Evolutionary conservation across 2,329 filamentous ascomycete genomes (phyloP), one percentile per base, ranked within the genome.

Genomic region (Drechmeria coniospora): DNA sequence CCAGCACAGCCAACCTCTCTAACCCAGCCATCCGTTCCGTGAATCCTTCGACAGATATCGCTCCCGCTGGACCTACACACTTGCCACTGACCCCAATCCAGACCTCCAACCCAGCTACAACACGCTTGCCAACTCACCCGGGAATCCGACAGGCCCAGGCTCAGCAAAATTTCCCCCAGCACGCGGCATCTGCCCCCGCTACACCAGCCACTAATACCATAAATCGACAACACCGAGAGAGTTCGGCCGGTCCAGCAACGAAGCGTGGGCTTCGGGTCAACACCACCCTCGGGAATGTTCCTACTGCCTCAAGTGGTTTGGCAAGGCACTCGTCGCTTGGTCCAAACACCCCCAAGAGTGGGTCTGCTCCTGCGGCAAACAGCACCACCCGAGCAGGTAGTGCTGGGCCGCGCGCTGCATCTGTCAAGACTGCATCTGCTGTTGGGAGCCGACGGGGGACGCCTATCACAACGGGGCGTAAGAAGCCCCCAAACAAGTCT

Each of bases 311-410:
- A 2, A 74, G 69, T 41, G 62, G 61, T 1, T 54, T 77, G 8
- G 71, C 70, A 6, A 60, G 72, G 10, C 72, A 76, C 44, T 63
- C 71, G 2, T 76, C 72, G 2, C 55, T 74, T 3, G 71, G 70
- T 1, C 72, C 72, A 0, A 68, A 70, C 16, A 74, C 70, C 3
- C 68, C 71, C 8, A 74, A 75, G 44, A 57, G 33, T 26, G 35
- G 35, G 19, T 18, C 32, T 10, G 45, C 25, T 35, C 38, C 35
- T 36, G 46, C 25, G 36, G 38, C 34, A 37, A 35, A 29, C 30
- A 56, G 55, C 18, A 43, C 47, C 25, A 45, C 54, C 11, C 53
- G 62, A 34, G 63, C 72, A 18, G 71, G 70, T 8, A 77, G 72
- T 42, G 68, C 65, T 5, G 71, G 69, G 0, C 72, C 72, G 2